These are phyloP conservation scores for Metschnikowia peoriensis DNA, from an alignment of 805 yeast species.

Conservation along the genomic window DNA sequence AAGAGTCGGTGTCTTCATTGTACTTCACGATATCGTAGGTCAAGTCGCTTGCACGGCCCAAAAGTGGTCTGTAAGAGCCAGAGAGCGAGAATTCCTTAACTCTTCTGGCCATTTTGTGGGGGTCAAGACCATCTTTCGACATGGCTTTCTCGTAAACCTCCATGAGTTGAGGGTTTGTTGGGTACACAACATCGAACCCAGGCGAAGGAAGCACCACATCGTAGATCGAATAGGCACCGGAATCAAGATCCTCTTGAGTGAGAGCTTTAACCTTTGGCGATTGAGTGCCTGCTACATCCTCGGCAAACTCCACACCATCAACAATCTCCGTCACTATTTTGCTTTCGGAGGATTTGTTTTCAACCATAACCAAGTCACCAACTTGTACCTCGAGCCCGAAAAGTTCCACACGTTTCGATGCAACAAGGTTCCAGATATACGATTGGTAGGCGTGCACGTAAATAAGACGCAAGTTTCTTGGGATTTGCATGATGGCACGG, in stretches of 20 bases:
- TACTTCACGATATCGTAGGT: constrained; percentile 66
- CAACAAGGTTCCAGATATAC: constrained; percentile 88
- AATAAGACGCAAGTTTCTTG: constrained; percentile 89
- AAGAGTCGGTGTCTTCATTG: constrained; percentile 59
- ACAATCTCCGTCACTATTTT: constrained; percentile 16
- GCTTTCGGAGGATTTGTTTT: constrained; percentile 19
- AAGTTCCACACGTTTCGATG: constrained; percentile 68
- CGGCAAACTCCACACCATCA: constrained; percentile 57
- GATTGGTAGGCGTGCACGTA: constrained; percentile 98
- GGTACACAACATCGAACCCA: constrained; percentile 89
- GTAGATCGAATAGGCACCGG: constrained; percentile 59
- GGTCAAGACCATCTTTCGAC: constrained; percentile 81
- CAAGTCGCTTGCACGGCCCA: constrained; percentile 63
- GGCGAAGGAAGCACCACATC: constrained; percentile 96
- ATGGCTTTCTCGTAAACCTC: constrained; percentile 67
- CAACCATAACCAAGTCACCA: constrained; percentile 73
- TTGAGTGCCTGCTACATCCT: constrained; percentile 60
- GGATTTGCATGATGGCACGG: constrained; percentile 82
- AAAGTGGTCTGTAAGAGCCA: constrained; percentile 79
- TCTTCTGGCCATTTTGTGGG: constrained; percentile 77
- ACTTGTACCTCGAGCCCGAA: constrained; percentile 68
- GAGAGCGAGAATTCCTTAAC: constrained; percentile 87
- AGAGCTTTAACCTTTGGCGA: constrained; percentile 70
- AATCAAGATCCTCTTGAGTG: constrained; percentile 67
- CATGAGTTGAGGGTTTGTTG: constrained; percentile 59